Percentiles rank a stretch among this genome's conserved stretches.
Conservation (phyloP, 768 basidiomycete genomes). For the Rhizopogon vesiculosus region DNA sequence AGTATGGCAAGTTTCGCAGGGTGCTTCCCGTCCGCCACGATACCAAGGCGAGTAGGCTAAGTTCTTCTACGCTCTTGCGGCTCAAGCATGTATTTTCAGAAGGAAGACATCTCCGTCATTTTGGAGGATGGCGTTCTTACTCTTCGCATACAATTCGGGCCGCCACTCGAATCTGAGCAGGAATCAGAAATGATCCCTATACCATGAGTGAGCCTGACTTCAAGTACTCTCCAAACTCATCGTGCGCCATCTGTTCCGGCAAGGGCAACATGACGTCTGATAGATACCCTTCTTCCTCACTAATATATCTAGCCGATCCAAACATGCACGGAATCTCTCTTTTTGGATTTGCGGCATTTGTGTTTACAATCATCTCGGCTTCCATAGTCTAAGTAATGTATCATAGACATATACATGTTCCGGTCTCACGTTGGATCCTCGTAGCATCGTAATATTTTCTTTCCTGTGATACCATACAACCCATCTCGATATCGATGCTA, state of each 20-base stretch:
- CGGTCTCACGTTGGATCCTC: background rate
- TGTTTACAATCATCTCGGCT: background rate
- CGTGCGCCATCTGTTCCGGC: conserved; percentile 1
- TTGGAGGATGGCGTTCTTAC: conserved; percentile 61
- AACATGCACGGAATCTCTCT: background rate
- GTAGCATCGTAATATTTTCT: background rate
- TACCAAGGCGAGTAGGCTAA: conserved; percentile 45
- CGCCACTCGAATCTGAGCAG: conserved; percentile 38
- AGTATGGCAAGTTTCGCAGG: conserved; percentile 45
- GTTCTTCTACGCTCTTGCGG: background rate
- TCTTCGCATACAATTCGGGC: conserved; percentile 48
- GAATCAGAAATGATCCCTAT: conserved; percentile 45
- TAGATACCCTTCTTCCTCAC: background rate
- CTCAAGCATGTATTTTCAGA: conserved; percentile 27
- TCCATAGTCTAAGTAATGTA: background rate
- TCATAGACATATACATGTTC: background rate
- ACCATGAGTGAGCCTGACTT: conserved; percentile 30
- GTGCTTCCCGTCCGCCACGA: conserved; percentile 50
- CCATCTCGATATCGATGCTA: background rate
- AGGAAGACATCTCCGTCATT: conserved; percentile 47
- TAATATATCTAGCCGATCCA: background rate
- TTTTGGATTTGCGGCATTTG: background rate
- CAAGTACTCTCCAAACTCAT: background rate
- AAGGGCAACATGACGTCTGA: background rate
- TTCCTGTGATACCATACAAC: background rate